Base-by-base conservation (phyloP, 176 grass and related monocot species). In the Aechmea fasciata region DNA sequence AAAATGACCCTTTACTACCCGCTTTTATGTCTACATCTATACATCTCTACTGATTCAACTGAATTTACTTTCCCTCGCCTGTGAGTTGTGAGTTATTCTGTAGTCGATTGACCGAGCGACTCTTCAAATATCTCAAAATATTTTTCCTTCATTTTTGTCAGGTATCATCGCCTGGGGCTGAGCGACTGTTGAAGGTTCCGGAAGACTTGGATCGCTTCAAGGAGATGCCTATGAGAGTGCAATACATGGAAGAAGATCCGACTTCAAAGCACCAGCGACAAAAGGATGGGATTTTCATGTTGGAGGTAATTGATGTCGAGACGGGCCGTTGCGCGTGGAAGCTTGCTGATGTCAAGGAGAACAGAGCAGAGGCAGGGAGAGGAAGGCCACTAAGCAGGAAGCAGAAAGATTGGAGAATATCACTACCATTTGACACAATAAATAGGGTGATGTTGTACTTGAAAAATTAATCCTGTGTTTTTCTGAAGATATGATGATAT, bases 161-260 rank as follows among this genome's bases (percentile, higher is more conserved):
- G 89, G 82, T 97, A 11, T 97, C 93, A 48, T 97, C 93, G 26
- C 81, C 93, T 66, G 93, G 89, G n/a, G 93, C 93, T 10, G 89
- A 97, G 68, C 63, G 89, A 25, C 83, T 97, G 70, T 57, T 97
- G 11, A 92, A 85, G 75, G 83, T 97, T 50, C 86, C 89, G 0
- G 79, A 73, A 50, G 86, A 97, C 82, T 65, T 90, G 70, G 73
- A 85, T 73, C 85, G 93, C n/a, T 97, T 97, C 70, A 89, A 90
- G 83, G 89, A 87, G 28, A 87, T 97, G 89, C 79, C 82, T 10
- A 81, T 97, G 93, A 79, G 73, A 25, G 89, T 92, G 71, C 81
- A 85, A 59, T 97, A 92, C 77, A 47, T 79, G 63, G 59, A 78
- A 65, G 76, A 81, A 50, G 66, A 74, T 11, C 72, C 69, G 7